Evolutionary conservation across 805 yeast species (phyloP).

Genomic region (Lipomyces sp.): DNA sequence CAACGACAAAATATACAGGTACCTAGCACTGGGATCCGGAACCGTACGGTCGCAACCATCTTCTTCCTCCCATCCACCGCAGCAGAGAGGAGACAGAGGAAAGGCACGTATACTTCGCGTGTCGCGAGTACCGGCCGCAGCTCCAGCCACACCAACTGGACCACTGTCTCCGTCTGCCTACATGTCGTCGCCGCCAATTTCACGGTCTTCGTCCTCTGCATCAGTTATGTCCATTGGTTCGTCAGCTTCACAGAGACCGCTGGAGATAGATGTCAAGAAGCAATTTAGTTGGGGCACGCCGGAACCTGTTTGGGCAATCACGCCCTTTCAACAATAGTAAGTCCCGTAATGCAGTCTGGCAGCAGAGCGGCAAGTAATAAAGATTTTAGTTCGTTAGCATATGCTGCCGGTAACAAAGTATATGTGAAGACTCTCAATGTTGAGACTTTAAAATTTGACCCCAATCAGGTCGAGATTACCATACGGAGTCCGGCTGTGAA

Average conservation of each 20-base stretch:
- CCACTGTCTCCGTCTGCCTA: not conserved
- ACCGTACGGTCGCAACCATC: not conserved
- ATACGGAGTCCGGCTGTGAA: constrained; percentile 26
- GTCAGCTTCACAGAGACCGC: not conserved
- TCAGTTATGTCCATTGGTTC: constrained; percentile 1
- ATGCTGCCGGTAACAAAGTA: constrained; percentile 27
- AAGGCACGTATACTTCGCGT: constrained; percentile 2
- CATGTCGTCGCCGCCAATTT: constrained; percentile 1
- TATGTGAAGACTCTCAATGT: constrained; percentile 14
- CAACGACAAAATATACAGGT: constrained; percentile 4
- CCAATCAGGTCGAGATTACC: constrained; percentile 9
- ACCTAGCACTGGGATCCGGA: constrained; percentile 22
- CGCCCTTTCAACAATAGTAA: constrained; percentile 15
- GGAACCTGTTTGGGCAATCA: constrained; percentile 27
- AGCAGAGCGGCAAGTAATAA: constrained; percentile 1
- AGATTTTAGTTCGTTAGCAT: constrained; percentile 20
- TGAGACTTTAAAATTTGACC: constrained; percentile 22
- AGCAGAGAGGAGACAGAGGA: constrained; percentile 3
- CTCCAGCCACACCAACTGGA: not conserved
- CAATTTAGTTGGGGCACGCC: constrained; percentile 25
- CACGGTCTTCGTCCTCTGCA: constrained; percentile 2
- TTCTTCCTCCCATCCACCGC: constrained; percentile 1
- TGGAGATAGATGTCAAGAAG: constrained; percentile 20
- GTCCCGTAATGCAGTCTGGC: not conserved
- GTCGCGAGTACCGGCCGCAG: not conserved